Conservation (phyloP, 441 rosid species). For the Gossypium davidsonii region DNA sequence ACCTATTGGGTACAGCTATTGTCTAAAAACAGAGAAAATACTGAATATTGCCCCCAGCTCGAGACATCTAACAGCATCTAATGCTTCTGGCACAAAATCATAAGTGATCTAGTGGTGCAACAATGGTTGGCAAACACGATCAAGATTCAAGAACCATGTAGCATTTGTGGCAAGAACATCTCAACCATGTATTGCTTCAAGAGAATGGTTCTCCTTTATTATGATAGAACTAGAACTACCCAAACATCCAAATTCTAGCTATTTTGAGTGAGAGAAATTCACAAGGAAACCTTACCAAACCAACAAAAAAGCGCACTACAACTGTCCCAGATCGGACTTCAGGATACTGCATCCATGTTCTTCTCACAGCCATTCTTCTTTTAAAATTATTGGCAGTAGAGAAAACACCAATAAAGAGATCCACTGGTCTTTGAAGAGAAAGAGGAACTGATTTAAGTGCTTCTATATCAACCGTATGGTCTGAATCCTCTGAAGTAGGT, state of each 20-base stretch:
- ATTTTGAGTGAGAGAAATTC: not conserved
- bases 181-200: not conserved
- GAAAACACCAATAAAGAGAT: conserved; percentile 87
- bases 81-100: not conserved
- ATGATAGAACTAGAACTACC: not conserved
- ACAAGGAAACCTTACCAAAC: conserved; percentile 46
- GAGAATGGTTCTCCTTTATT: not conserved
- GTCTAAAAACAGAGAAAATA: not conserved
- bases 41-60: not conserved
- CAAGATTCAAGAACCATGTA: not conserved
- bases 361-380: conserved; percentile 89
- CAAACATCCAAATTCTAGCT: not conserved
- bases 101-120: not conserved
- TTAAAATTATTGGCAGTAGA: conserved; percentile 93
- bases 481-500: conserved; percentile 63
- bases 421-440: conserved; percentile 40
- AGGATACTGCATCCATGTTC: conserved; percentile 96
- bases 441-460: conserved; percentile 58
- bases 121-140: not conserved
- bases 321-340: conserved; percentile 67
- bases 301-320: conserved; percentile 94
- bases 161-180: not conserved
- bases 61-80: not conserved
- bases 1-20: not conserved
- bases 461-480: conserved; percentile 58